Evolutionary conservation across 805 yeast species (phyloP), one percentile per base, ranked within the genome.

Genomic region (Kazachstania kunashirensis): DNA sequence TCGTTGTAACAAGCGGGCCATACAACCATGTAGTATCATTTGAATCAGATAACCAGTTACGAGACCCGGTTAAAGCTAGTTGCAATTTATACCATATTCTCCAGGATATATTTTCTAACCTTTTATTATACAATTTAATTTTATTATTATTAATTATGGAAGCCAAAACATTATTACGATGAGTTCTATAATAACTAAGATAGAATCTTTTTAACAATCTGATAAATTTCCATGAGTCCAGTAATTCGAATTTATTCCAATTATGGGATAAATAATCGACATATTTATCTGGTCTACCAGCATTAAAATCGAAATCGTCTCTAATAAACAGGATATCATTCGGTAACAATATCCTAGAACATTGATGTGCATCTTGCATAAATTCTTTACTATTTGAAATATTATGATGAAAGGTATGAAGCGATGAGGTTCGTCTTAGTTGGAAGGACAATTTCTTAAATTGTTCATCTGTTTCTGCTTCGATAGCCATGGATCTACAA

Each of bases 11-110:
- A 11, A 56, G 48, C 0, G 98, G 98, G 1, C 98, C 98, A 61
- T 88, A 92, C 11, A 89, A 71, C 97, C 97, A 89, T 2, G 96
- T 85, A 10, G 89, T 95, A 57, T 89, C 98, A 17, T 18, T n/a
- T 9, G 13, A 26, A 11, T 8, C 8, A 8, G 24, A 11, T 23
- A 23, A 8, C 11, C 11, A 8, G 24, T 8, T 8, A 23, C 8
- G 11, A 23, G 24, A 23, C 24, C 24, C 24, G 11, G 8, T 11
- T 11, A 23, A 23, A 8, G 24, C 24, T 16, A 13, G 11, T 29
- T 19, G 24, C 16, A 29, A 13, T 24, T 15, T 33, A 14, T n/a
- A 30, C 31, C 37, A 88, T 5, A 95, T 88, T 56, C 96, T 71
- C 96, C 96, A 88, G 36, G 84, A 73, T 2, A 96, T 95, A 52